Evolutionary conservation across 371 early-diverging fungal genomes (phyloP).

Genomic region (Batrachochytrium dendrobatidis): DNA sequence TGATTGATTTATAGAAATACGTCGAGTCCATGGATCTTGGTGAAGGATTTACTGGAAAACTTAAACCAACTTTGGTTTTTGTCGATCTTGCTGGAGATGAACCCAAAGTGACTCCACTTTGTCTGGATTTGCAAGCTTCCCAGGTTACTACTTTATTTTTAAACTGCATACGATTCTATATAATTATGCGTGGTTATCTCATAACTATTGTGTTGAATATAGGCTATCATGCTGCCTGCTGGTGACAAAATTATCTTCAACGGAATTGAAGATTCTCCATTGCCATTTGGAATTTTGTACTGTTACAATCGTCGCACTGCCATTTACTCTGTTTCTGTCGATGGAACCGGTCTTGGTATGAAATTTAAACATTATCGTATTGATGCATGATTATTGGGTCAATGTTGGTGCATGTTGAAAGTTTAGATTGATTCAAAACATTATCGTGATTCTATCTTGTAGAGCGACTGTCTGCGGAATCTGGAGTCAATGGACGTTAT

Average conservation of each 20-base stretch:
- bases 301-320: slow-evolving; percentile 9
- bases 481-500: slow-evolving; percentile 1
- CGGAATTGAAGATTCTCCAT: slow-evolving; percentile 6
- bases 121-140: too few species aligned
- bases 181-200: neutral
- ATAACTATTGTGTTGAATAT: neutral
- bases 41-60: neutral
- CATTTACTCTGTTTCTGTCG: slow-evolving; percentile 1
- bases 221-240: neutral
- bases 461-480: too few species aligned
- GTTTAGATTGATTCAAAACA: too few species aligned
- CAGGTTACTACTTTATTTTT: too few species aligned
- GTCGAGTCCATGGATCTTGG: neutral
- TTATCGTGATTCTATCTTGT: too few species aligned
- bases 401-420: too few species aligned
- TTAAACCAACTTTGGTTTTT: neutral
- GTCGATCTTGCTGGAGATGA: neutral
- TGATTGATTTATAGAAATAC: too few species aligned
- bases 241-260: slow-evolving; percentile 5
- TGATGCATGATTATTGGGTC: too few species aligned
- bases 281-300: slow-evolving; percentile 13
- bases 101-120: too few species aligned
- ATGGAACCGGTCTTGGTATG: slow-evolving; percentile 7
- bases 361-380: slow-evolving; percentile 11
- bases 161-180: too few species aligned